Evolutionary conservation across 352 stramenopile genomes (phyloP).

Genomic region (Globisporangium paroecandrum): DNA sequence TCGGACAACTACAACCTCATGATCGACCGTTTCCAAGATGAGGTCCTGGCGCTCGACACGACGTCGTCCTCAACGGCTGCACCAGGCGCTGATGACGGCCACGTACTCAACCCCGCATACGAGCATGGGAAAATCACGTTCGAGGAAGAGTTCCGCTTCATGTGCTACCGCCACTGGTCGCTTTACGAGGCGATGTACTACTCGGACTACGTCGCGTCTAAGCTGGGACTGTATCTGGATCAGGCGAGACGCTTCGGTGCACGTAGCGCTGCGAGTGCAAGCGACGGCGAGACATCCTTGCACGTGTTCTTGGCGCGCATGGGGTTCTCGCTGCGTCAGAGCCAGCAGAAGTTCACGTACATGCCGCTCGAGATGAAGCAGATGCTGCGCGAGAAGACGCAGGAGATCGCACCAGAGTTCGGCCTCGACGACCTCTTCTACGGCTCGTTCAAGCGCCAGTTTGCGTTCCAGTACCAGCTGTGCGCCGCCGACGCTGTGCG

Average conservation of each 20-base stretch:
- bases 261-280: conserved; percentile 40
- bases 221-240: conserved; percentile 77
- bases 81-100: conserved; percentile 16
- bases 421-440: conserved; percentile 96
- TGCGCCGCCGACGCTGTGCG: conserved; percentile 95
- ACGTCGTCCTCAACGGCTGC: conserved; percentile 26
- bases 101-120: conserved; percentile 48
- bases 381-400: conserved; percentile 90
- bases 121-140: conserved; percentile 84
- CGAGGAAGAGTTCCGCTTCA: conserved; percentile 95
- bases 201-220: conserved; percentile 93
- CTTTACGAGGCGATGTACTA: conserved; percentile 96
- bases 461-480: conserved; percentile 93
- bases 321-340: conserved; percentile 95
- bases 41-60: conserved; percentile 79
- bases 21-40: conserved; percentile 87
- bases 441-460: conserved; percentile 93
- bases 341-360: conserved; percentile 95
- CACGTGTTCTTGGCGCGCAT: conserved; percentile 97
- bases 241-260: conserved; percentile 59
- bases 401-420: conserved; percentile 93
- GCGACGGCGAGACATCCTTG: conserved; percentile 65
- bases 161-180: conserved; percentile 95
- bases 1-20: conserved; percentile 91
- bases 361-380: conserved; percentile 92